A percentile compares a stretch with the other conserved stretches of the same genome.
phyloP scores from a whole-genome alignment of 23 red algal species.

The Chondrus crispus region DNA sequence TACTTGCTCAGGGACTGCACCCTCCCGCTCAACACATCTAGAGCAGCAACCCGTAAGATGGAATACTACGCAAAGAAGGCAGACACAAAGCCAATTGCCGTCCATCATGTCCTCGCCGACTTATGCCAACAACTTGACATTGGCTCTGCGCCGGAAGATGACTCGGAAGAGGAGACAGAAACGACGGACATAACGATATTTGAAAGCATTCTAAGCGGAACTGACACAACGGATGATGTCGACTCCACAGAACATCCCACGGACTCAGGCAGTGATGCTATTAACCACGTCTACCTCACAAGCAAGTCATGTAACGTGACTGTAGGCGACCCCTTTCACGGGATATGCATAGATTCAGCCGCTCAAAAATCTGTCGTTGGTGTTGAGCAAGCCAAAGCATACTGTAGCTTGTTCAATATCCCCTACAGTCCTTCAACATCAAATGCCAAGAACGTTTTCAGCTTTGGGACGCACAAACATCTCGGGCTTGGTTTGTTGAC shows the following conservation, averaged over 20 bases:
- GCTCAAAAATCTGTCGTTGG: background rate
- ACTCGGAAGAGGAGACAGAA: background rate
- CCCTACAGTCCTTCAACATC: background rate
- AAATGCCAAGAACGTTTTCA: background rate
- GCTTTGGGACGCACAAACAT: background rate
- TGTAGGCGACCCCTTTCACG: background rate
- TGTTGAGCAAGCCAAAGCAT: background rate
- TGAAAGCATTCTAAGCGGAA: background rate
- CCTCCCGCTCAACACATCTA: background rate
- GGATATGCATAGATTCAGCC: background rate
- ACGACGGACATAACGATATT: background rate
- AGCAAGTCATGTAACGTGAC: background rate
- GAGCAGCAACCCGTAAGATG: background rate
- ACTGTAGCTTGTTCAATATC: background rate
- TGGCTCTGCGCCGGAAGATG: background rate
- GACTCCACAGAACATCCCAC: background rate
- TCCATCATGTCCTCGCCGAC: background rate
- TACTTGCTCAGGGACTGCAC: background rate
- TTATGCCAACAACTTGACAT: background rate
- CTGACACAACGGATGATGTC: background rate
- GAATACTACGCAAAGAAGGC: background rate
- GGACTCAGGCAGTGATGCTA: background rate
- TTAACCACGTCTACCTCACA: background rate
- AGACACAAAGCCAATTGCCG: background rate
- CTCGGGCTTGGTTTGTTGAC: background rate